Base-by-base conservation (phyloP, 2,329 filamentous ascomycete genomes). In the Cytospora leucostoma region DNA sequence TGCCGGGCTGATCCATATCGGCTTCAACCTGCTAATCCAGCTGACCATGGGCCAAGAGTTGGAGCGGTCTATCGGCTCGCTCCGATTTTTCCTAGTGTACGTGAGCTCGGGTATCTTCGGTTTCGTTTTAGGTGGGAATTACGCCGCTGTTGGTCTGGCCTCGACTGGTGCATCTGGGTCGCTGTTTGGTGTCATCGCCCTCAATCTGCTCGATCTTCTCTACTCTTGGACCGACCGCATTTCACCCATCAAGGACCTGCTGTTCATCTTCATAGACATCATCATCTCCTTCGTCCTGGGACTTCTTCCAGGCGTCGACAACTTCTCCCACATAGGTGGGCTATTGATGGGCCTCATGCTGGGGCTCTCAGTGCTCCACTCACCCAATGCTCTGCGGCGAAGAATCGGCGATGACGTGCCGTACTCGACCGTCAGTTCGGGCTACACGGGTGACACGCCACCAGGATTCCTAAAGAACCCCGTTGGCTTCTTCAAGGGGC, bases 281-380 rank as follows among this genome's bases (percentile, higher is more conserved):
- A 79, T 88, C 68, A 93, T 99, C 68, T 92, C 93, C 0, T 97
- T 99, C 73, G 92, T 95, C 17, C 84, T 99, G 2, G 95, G 95
- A 38, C 83, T 99, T 4, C 83, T 99, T 1, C 95, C 95, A 0
- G 94, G 93, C 10, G 78, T 99, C 54, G 95, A 99, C 80, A 99
- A 99, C 76, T 99, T 98, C 75, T 91, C 92, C 17, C 95, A 99
- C 70, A 97, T 99, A 66, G 95, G 95, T 61, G 95, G 95, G 2
- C 97, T 98, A 75, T 77, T 96, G 57, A 96, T 96, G 87, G 95
- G 95, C 1, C 78, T 99, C 7, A 89, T 89, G 0, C 84, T 97
- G 1, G 95, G 95, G 13, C 82, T 98, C 58, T 96, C 89, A 66
- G 82, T 99, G 34, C 81, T 99, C 66, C 93, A 94, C 73, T 97